phyloP scores from a whole-genome alignment of 352 stramenopile species.

The Halophytophthora batemanensis region DNA sequence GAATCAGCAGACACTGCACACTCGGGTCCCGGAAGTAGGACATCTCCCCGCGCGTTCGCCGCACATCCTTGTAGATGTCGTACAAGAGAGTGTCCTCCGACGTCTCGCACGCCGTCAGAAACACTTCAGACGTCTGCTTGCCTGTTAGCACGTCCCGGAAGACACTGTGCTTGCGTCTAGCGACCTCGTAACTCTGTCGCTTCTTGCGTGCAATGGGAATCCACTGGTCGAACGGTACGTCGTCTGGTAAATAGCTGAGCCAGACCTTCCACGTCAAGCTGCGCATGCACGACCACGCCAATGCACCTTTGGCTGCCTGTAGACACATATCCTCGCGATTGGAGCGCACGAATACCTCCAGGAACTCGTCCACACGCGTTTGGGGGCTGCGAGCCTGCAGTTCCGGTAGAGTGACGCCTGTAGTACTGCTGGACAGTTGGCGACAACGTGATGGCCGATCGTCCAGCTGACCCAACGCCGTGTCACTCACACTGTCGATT shows the following conservation, averaged over 20 bases:
- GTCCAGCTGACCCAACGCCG: slow-evolving; percentile 6
- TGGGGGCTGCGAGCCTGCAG: slow-evolving; percentile 55
- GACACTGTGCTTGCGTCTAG: slow-evolving; percentile 27
- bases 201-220: slow-evolving; percentile 26
- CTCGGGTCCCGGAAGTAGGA: slow-evolving; percentile 46
- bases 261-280: slow-evolving; percentile 72
- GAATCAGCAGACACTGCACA: slow-evolving; percentile 58
- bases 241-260: slow-evolving; percentile 49
- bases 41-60: slow-evolving; percentile 59
- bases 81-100: slow-evolving; percentile 53
- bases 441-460: slow-evolving; percentile 15
- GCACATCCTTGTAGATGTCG: slow-evolving; percentile 72
- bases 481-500: slow-evolving; percentile 41
- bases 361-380: slow-evolving; percentile 62
- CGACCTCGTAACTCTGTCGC: slow-evolving; percentile 38
- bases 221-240: slow-evolving; percentile 53
- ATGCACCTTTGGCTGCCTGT: slow-evolving; percentile 55
- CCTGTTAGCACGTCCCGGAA: slow-evolving; percentile 30
- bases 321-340: slow-evolving; percentile 41
- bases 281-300: slow-evolving; percentile 74
- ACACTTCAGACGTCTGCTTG: slow-evolving; percentile 31
- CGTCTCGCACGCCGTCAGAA: slow-evolving; percentile 52
- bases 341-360: slow-evolving; percentile 67
- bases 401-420: slow-evolving; percentile 45
- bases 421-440: slow-evolving; percentile 43